A percentile compares a stretch with the other conserved stretches of the same genome.
These are phyloP conservation scores for Pouteria campechiana DNA, from an alignment of 179 eudicot genomes.

Conservation along the genomic window DNA sequence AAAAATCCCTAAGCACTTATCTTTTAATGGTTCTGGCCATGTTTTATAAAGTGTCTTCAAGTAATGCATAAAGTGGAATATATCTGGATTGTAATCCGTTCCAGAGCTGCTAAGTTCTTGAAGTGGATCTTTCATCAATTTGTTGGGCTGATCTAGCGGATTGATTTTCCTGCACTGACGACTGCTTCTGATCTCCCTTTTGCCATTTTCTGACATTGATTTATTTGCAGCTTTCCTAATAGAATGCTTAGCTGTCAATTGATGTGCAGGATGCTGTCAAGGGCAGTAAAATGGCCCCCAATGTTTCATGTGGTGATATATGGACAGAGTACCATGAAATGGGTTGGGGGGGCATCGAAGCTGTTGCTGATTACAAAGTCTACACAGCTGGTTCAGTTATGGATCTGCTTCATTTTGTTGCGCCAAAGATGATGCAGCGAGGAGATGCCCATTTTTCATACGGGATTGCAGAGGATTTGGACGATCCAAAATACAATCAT, in stretches of 20 bases:
- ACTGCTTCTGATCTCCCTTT: neutral
- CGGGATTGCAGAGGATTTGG: conserved; percentile 86
- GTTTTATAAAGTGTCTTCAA: no score
- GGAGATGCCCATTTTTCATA: conserved; percentile 82
- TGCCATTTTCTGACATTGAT: neutral
- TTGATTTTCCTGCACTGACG: neutral
- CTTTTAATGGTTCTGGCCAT: no score
- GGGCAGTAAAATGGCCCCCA: conserved; percentile 67
- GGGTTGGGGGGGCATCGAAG: conserved; percentile 75
- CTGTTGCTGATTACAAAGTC: conserved; percentile 74
- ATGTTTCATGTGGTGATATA: conserved; percentile 64
- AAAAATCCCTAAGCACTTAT: no score
- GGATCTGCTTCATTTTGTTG: conserved; percentile 80
- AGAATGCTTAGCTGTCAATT: neutral
- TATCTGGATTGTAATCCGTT: no score
- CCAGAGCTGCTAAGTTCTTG: neutral
- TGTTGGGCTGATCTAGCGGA: neutral
- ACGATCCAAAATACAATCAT: conserved; percentile 67
- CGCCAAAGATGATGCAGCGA: conserved; percentile 95
- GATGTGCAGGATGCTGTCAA: conserved; percentile 62
- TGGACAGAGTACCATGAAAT: conserved; percentile 97
- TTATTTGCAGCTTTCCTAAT: no score
- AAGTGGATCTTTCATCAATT: neutral
- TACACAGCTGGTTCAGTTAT: conserved; percentile 51
- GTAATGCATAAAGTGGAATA: no score